Evolutionary conservation across 106 monocot genomes (phyloP), one percentile per base, ranked within the genome.

Genomic region (Posidonia australis): DNA sequence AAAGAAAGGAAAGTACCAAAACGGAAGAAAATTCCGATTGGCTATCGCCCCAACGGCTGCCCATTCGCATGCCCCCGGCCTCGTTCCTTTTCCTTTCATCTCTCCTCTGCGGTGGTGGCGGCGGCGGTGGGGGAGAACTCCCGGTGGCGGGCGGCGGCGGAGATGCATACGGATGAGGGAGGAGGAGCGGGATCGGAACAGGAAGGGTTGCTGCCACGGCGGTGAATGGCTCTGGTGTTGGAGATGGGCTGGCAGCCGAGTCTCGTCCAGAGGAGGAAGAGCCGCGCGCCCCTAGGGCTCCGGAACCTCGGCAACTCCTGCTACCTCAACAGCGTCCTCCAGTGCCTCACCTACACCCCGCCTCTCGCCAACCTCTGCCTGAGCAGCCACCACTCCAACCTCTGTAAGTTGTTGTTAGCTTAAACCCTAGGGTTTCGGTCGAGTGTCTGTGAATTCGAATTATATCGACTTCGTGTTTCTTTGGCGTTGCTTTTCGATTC

Each of bases 271-370:
- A 76, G 74, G 30, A 76, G 84, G 57, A 75, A 67, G 66, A 65
- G 57, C 11, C 70, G 77, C 10, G 72, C 82, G 9, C 93, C 93
- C 3, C 73, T 84, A 23, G 93, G 93, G 20, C 89, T 94, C 11
- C 79, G 77, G 64, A 94, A 94, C 62, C 86, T 94, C 62, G 93
- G 93, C 62, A 94, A 94, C 76, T 74, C 82, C 45, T 89, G 93
- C 77, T 94, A 94, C 76, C 81, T 94, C 73, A 94, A 94, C 74
- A 86, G 86, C 77, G 89, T 94, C 62, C 84, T 94, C 58, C 93
- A 94, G 80, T 94, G 93, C 81, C 81, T 94, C 52, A 79, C 86
- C 61, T 89, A 79, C 73, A 94, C 93, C 22, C 89, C 93, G 72
- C 93, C 93, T 63, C 83, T 94, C 69, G 93, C 84, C 46, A 83